Evolutionary conservation across 495 filamentous ascomycete genomes (phyloP), one percentile per base, ranked within the genome.

Genomic region (Penicillium diatomitis): DNA sequence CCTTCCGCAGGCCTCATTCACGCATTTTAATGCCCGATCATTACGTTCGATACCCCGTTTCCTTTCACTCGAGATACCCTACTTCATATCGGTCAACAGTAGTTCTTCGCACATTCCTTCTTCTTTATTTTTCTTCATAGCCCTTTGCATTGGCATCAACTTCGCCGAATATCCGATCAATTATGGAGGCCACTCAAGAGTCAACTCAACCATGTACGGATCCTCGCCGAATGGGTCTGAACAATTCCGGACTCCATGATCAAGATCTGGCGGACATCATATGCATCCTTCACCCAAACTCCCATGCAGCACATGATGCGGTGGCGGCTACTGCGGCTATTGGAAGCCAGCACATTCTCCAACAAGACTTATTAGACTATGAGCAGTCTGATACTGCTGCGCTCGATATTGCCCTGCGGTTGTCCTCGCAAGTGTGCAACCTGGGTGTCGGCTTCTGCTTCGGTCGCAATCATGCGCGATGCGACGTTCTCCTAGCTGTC

Each of bases 231-330:
- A 63, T 83, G 47, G 88, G 88, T 10, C 70, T 82, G 52, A 82
- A 85, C 57, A 83, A 81, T 53, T 91, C 89, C 20, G 86, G 85
- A 29, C 77, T 92, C 8, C 83, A 76, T 42, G 86, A 88, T 38
- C 70, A 88, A 50, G 90, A 96, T 56, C 75, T 90, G 31, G 74
- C 86, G 31, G 91, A 96, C 55, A 87, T 96, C 51, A 78, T 96
- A 44, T 94, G 88, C 66, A 84, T 96, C 41, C 77, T 98, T 4
- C 81, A 92, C 49, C 91, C 92, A 2, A 78, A 77, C 44, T 87
- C 90, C 0, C 74, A 77, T 36, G 72, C 77, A 5, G 90, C 92
- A 3, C 81, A 81, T 55, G 65, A 71, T 46, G 84, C 87, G 41
- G 82, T 95, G 9, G 60, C 67, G 38, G 68, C 67, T 28, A 72